phyloP scores from a whole-genome alignment of 352 stramenopile species.

The Globisporangium nagaii region DNA sequence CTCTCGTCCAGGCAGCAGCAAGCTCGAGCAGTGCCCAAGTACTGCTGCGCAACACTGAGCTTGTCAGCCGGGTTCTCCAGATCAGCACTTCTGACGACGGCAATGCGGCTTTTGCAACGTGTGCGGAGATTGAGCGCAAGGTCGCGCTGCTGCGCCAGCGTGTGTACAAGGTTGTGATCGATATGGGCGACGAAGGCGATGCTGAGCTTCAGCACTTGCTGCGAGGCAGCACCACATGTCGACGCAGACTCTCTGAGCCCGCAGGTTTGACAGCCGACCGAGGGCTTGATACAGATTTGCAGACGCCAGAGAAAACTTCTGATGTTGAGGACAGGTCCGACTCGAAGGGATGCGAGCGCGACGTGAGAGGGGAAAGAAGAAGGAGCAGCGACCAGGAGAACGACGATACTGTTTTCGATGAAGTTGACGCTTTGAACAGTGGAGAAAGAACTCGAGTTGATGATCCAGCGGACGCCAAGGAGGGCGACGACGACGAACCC shows the following conservation, averaged over 20 bases:
- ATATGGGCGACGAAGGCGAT: constrained; percentile 24
- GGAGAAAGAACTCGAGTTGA: neutral
- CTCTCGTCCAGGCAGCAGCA: neutral
- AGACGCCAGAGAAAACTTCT: neutral
- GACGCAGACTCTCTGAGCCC: neutral
- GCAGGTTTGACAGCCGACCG: neutral
- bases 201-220: constrained; percentile 15
- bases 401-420: neutral
- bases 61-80: neutral
- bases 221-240: no score
- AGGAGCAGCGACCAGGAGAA: neutral
- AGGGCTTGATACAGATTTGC: no score
- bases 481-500: neutral
- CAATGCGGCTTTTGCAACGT: constrained; percentile 21
- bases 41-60: neutral
- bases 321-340: neutral
- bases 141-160: constrained; percentile 38
- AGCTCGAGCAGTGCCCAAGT: neutral
- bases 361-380: neutral
- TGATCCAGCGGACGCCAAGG: neutral
- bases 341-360: neutral
- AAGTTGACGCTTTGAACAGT: neutral
- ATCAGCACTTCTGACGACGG: constrained; percentile 16
- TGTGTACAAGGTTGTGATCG: constrained; percentile 33
- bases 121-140: constrained; percentile 30